A percentile compares a stretch with the other conserved stretches of the same genome.
These are phyloP conservation scores for Oldenlandia corymbosa DNA, from an alignment of 257 asterid species.

Conservation along the genomic window DNA sequence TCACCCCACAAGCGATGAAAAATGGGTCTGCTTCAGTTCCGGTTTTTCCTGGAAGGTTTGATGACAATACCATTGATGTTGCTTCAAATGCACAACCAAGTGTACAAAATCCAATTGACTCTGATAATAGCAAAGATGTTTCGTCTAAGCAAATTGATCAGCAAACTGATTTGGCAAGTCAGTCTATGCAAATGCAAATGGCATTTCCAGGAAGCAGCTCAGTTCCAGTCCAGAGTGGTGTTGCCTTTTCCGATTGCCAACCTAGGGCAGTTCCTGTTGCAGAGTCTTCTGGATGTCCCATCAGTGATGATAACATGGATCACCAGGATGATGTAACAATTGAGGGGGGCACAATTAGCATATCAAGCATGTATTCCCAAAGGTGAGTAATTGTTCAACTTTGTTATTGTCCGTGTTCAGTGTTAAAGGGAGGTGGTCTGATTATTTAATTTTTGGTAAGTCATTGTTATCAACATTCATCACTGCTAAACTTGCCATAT, in stretches of 20 bases:
- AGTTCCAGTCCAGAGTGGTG: constrained; percentile 33
- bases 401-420: not conserved
- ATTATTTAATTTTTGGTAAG: not conserved
- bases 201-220: constrained; percentile 40
- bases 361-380: constrained; percentile 80
- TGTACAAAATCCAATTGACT: constrained; percentile 51
- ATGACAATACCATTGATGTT: constrained; percentile 40
- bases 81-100: constrained; percentile 43
- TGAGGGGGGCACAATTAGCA: constrained; percentile 89
- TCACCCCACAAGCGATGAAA: constrained; percentile 47
- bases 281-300: constrained; percentile 45
- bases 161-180: constrained; percentile 43
- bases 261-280: constrained; percentile 49
- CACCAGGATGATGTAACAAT: constrained; percentile 52
- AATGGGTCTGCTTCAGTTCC: constrained; percentile 41
- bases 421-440: not conserved
- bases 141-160: constrained; percentile 44
- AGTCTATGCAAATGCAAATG: constrained; percentile 38
- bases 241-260: constrained; percentile 43
- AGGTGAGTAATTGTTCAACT: constrained; percentile 46
- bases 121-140: constrained; percentile 47
- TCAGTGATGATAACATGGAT: constrained; percentile 33
- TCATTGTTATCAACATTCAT: not conserved
- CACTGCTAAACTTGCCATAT: not conserved
- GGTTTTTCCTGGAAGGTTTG: constrained; percentile 48